Base-by-base conservation (phyloP, 106 monocot genomes). In the Dendrobium nobile region DNA sequence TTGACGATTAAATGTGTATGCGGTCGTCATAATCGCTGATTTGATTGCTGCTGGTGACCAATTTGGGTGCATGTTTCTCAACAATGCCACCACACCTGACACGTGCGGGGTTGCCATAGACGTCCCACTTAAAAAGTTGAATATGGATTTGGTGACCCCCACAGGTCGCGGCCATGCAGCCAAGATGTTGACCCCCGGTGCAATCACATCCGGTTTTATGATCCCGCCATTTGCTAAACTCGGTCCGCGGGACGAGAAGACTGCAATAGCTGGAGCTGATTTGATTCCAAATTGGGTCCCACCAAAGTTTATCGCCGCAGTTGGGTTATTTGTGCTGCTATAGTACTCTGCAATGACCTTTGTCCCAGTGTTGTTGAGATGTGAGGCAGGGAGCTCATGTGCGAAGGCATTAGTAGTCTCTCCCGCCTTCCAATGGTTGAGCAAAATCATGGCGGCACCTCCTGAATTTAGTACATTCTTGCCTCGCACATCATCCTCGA, bases 41-140 rank as follows among this genome's bases (percentile, higher is more conserved):
- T 82, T 43, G 79, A 86, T 54, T 16, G 77, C 84, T 59, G 84
- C 84, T 13, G 89, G 89, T 42, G 86, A 82, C 86, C 89, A 86
- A 1, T 84, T 77, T 11, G 79, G 86, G 18, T 86, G 79, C 41
- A 67, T 64, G 13, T 68, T 77, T 47, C 77, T 84, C 48, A 89
- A 41, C 26, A 89, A 61, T 13, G 89, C 82, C 26, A 79, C 86
- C 15, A 89, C 55, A 28, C 86, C 86, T 47, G 84, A 68, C 4
- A 86, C 83, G 59, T 89, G 89, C 5, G 84, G 86, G 37, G 86
- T 79, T 0, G 89, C 82, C 89, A 89, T 89, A 31, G 86, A 89
- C 5, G 89, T 89, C 0, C 89, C 86, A 28, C 83, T 83, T 11
- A 79, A 27, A 61, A 88, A 79, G 78, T 83, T 86, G 81, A 77